These are phyloP conservation scores for Yamadazyma epiphylla DNA, from an alignment of 1,139 yeast genomes.

Conservation along the genomic window DNA sequence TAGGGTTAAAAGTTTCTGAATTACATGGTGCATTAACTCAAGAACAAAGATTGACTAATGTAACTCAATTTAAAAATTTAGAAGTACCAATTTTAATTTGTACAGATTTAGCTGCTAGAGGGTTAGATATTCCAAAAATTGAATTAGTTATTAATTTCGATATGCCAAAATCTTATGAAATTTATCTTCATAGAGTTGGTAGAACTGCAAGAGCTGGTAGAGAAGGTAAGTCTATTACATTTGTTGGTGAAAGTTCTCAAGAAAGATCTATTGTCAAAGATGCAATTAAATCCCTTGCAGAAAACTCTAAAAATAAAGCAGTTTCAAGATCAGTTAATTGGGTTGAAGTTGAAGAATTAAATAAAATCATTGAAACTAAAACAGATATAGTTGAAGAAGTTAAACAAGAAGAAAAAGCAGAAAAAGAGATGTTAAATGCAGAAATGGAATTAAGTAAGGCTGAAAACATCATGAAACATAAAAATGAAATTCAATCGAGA, in stretches of 20 bases:
- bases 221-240: constrained; percentile 86
- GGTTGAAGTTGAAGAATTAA: constrained; percentile 70
- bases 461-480: constrained; percentile 74
- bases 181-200: constrained; percentile 95
- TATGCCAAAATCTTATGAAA: constrained; percentile 90
- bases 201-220: constrained; percentile 99
- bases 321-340: constrained; percentile 86
- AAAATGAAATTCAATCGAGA: constrained; percentile 78
- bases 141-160: constrained; percentile 92
- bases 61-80: constrained; percentile 75
- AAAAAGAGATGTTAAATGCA: constrained; percentile 79
- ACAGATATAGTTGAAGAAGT: constrained; percentile 66
- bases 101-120: constrained; percentile 98
- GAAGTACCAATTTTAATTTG: constrained; percentile 85
- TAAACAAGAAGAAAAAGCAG: constrained; percentile 81
- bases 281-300: constrained; percentile 61
- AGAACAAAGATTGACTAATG: constrained; percentile 87
- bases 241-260: constrained; percentile 84
- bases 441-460: constrained; percentile 90
- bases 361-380: constrained; percentile 57
- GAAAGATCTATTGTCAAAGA: constrained; percentile 88
- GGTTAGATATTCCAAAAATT: constrained; percentile 97
- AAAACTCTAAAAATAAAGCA: constrained; percentile 48
- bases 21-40: constrained; percentile 92
- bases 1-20: constrained; percentile 87